Evolutionary conservation across 345 rosid species (phyloP), one percentile per base, ranked within the genome.

Genomic region (Populus nigra): DNA sequence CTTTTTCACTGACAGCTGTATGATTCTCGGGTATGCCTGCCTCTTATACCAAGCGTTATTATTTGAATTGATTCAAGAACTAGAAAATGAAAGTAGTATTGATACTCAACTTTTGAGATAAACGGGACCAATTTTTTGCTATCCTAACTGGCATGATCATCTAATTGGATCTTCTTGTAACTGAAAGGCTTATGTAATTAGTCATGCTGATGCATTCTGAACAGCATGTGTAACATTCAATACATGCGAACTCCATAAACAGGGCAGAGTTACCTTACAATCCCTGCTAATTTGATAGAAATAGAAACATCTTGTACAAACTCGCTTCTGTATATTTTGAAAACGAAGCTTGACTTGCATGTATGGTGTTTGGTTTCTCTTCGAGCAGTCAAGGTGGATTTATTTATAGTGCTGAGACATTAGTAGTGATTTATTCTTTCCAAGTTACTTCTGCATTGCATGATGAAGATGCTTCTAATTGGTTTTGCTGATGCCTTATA

Each of bases 1-100:
- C 91, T 96, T 96, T 89, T 92, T 96, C 83, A 92, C 99, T 11
- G 97, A 96, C 83, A 94, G 98, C 88, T 92, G 97, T 88, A 91
- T 86, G 73, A 96, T 92, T 87, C 98, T 96, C 53, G 99, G 99
- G 98, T 96, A 90, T 81, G 88, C 55, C 36, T 31, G 72, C 20
- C 25, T 73, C 77, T 66, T 65, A 11, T 29, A 68, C 47, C 35
- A 27, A 8, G 20, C 45, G 23, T 59, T 31, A 10, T 27, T 61
- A 12, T 75, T 41, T 43, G 27, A 57, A 23, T 25, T 59, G 25
- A 59, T 59, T 9, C 65, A 59, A 59, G 15, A 59, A 15, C n/a
- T 23, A 15, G 13, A 3, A 8, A 71, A 2, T n/a, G 73, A 18
- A 29, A 71, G 39, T 27, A 35, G 7, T 20, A 25, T 18, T 49